Conservation (phyloP, 2,329 filamentous ascomycete species). For the Exophiala aquamarina region DNA sequence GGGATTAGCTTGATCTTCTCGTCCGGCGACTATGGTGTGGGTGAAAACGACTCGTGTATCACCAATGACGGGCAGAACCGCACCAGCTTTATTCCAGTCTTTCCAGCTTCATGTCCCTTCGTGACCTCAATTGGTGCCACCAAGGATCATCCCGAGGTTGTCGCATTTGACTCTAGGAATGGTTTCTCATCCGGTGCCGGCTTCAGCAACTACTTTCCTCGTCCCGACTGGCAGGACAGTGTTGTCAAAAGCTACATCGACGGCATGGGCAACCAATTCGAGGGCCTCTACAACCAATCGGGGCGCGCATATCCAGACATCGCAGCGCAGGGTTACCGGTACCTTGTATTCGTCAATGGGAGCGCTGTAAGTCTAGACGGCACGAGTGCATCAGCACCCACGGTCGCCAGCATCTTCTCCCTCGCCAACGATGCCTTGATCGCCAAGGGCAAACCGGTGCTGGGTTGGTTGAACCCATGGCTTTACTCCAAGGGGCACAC, state of each 20-base stretch:
- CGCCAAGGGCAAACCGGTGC: conserved; percentile 45
- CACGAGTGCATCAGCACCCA: conserved; percentile 55
- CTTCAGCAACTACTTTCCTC: conserved; percentile 53
- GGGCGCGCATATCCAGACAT: conserved; percentile 60
- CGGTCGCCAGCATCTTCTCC: conserved; percentile 58
- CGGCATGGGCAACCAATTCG: conserved; percentile 40
- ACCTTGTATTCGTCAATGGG: conserved; percentile 45
- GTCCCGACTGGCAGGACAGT: conserved; percentile 48
- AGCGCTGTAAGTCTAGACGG: conserved; percentile 37
- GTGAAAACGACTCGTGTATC: conserved; percentile 52
- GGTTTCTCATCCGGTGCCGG: conserved; percentile 49
- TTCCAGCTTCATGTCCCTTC: conserved; percentile 68
- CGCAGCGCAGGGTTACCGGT: conserved; percentile 57
- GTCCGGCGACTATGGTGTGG: conserved; percentile 60
- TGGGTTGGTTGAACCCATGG: conserved; percentile 64
- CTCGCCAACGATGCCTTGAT: conserved; percentile 64
- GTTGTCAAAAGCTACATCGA: conserved; percentile 48
- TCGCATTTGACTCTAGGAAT: conserved; percentile 45
- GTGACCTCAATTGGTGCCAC: conserved; percentile 67
- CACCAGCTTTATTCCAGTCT: conserved; percentile 59
- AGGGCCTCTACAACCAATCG: conserved; percentile 49
- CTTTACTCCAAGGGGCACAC: conserved; percentile 51
- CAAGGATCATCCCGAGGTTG: conserved; percentile 48
- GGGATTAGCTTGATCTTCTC: conserved; percentile 66
- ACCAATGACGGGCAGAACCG: conserved; percentile 60